Evolutionary conservation across 148 eudicot genomes (phyloP), one percentile per base, ranked within the genome.

Genomic region (Oxyria digyna): DNA sequence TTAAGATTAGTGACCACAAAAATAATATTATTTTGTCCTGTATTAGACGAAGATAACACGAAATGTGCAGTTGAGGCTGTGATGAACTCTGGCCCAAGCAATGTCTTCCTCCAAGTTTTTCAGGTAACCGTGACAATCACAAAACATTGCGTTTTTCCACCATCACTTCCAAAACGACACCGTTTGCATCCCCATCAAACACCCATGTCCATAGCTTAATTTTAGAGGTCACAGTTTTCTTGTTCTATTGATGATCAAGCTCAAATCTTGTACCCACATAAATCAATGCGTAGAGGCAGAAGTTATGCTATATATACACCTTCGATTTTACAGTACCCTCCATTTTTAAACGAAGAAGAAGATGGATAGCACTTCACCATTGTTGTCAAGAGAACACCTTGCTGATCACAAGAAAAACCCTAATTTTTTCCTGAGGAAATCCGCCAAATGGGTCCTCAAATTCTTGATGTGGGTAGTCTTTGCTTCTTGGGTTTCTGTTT

Each of bases 401-500:
- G 69, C 29, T 74, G 37, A 68, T 66, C 70, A 78, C 64, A 76
- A 73, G 20, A 71, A 40, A 68, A 59, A 38, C 65, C 65, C 65
- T 59, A 59, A 59, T 27, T 42, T 75, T 14, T 35, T 75, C 8
- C 46, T 85, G 42, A 74, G 75, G 27, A 72, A 77, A 71, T 69
- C 81, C 23, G 68, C 75, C 43, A 85, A 85, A 83, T 80, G 87
- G 83, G 37, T 79, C 79, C 82, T 92, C 45, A 92, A 82, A 52
- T 69, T 71, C 67, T 23, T 72, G 59, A 87, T 89, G 83, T 89
- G 91, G 93, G 77, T 71, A 29, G 72, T 87, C 42, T 89, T 92
- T 65, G 27, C 83, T 55, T 26, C 77, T 26, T 89, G 96, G 98
- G 69, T 72, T 76, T 48, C 76, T 70, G 67, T 86, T 4, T 77